phyloP scores from a whole-genome alignment of 2,329 filamentous ascomycete genomes.

The Fusarium bactridioides region DNA sequence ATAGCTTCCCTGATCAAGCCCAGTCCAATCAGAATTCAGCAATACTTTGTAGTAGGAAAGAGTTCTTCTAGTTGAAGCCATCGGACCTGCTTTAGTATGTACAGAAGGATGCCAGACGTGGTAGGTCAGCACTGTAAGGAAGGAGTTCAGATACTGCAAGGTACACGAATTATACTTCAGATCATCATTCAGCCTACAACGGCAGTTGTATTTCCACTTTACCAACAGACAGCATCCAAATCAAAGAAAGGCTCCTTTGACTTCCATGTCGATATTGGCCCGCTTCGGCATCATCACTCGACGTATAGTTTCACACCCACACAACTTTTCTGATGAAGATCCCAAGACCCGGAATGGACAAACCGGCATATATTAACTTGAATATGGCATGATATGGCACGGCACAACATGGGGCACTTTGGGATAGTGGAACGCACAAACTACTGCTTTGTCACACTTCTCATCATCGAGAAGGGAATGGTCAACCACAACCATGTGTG shows the following conservation, averaged over 20 bases:
- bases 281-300: conserved; percentile 17
- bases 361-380: conserved; percentile 26
- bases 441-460: conserved; percentile 19
- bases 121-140: conserved; percentile 25
- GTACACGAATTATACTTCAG: conserved; percentile 21
- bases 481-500: conserved; percentile 34
- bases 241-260: conserved; percentile 4
- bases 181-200: conserved; percentile 9
- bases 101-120: conserved; percentile 21
- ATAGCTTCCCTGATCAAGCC: conserved; percentile 8
- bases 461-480: conserved; percentile 19
- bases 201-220: conserved; percentile 29
- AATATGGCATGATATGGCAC: conserved; percentile 34
- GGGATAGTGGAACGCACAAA: conserved; percentile 21
- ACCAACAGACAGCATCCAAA: conserved; percentile 10
- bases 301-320: conserved; percentile 27
- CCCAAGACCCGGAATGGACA: conserved; percentile 19
- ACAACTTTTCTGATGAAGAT: conserved; percentile 12
- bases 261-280: conserved; percentile 10
- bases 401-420: conserved; percentile 24
- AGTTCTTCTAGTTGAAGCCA: conserved; percentile 23
- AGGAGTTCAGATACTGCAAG: conserved; percentile 28
- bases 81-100: conserved; percentile 34
- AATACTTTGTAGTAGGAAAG: conserved; percentile 30
- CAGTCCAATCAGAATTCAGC: conserved; percentile 20